These are phyloP conservation scores for Penicillium salamii DNA, from an alignment of 495 filamentous ascomycete species.

Conservation along the genomic window DNA sequence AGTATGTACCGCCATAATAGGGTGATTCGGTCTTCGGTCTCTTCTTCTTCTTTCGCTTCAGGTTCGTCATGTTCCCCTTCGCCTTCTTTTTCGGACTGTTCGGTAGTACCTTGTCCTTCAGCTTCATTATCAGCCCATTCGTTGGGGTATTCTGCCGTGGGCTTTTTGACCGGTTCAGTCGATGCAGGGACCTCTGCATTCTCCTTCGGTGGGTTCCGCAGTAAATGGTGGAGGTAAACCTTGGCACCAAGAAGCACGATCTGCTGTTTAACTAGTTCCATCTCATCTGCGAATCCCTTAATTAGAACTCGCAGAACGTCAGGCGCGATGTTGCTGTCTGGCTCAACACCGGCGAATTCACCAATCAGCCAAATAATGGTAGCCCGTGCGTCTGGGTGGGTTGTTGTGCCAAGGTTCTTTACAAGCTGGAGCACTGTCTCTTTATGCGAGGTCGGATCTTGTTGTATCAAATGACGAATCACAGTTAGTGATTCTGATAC, in stretches of 20 bases:
- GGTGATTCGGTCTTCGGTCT: constrained; percentile 58
- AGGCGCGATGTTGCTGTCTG: constrained; percentile 81
- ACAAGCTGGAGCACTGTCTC: constrained; percentile 86
- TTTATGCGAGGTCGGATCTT: constrained; percentile 72
- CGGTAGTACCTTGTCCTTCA: constrained; percentile 27
- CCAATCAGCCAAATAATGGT: constrained; percentile 97
- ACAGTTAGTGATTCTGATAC: constrained; percentile 90
- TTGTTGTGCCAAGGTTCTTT: constrained; percentile 82
- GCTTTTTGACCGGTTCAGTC: constrained; percentile 1
- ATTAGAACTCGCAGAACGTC: constrained; percentile 90
- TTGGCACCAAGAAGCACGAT: constrained; percentile 91
- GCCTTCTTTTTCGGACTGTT: constrained; percentile 18
- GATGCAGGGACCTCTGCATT: constrained; percentile 5
- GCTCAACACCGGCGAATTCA: constrained; percentile 78
- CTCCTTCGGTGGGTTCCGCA: constrained; percentile 51
- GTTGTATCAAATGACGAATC: constrained; percentile 92
- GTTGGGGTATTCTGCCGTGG: constrained; percentile 26
- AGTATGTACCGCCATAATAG: constrained; percentile 82
- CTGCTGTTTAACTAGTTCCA: constrained; percentile 81
- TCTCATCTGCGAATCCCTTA: constrained; percentile 79
- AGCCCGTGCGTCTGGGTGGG: constrained; percentile 79
- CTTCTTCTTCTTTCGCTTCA: constrained; percentile 36
- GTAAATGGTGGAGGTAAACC: constrained; percentile 83
- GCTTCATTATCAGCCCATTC: constrained; percentile 41
- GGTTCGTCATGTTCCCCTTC: constrained; percentile 26